phyloP scores from a whole-genome alignment of 1,139 yeast species.

The Debaryomycetaceae sp. region DNA sequence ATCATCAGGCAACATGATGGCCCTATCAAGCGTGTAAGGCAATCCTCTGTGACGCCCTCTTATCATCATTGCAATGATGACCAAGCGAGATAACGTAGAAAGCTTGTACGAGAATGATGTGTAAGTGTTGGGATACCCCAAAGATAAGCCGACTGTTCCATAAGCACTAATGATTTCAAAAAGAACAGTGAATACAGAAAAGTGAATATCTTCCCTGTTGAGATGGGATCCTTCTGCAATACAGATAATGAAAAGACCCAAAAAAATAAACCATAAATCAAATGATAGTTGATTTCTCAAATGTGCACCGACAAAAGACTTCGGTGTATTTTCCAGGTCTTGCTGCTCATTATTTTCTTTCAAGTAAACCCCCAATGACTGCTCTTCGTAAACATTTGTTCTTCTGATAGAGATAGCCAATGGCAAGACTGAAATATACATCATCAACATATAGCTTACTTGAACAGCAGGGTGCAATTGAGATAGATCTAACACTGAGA shows the following conservation, averaged over 20 bases:
- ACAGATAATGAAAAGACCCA: constrained; percentile 83
- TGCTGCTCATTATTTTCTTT: constrained; percentile 33
- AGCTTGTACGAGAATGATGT: constrained; percentile 76
- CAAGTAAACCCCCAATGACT: constrained; percentile 80
- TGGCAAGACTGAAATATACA: constrained; percentile 96
- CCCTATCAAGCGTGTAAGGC: constrained; percentile 91
- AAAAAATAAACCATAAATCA: constrained; percentile 89
- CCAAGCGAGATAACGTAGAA: constrained; percentile 70
- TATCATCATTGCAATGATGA: constrained; percentile 83
- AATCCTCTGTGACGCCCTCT: constrained; percentile 97
- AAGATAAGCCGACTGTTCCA: constrained; percentile 89
- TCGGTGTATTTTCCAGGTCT: constrained; percentile 35
- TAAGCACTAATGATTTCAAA: constrained; percentile 94
- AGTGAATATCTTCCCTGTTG: constrained; percentile 42
- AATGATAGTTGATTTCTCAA: constrained; percentile 87
- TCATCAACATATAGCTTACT: constrained; percentile 92
- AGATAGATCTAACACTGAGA: constrained; percentile 66
- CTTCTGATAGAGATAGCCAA: constrained; percentile 93
- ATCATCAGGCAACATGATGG: constrained; percentile 81
- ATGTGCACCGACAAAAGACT: constrained; percentile 81
- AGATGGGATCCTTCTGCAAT: constrained; percentile 75
- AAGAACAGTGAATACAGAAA: constrained; percentile 67
- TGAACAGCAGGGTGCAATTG: constrained; percentile 85
- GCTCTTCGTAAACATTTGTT: constrained; percentile 97
- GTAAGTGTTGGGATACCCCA: constrained; percentile 69